Percentiles rank a stretch among this genome's conserved stretches.
Conservation (phyloP, 208 protist genomes). For the Acanthamoeba lugdunensis region DNA sequence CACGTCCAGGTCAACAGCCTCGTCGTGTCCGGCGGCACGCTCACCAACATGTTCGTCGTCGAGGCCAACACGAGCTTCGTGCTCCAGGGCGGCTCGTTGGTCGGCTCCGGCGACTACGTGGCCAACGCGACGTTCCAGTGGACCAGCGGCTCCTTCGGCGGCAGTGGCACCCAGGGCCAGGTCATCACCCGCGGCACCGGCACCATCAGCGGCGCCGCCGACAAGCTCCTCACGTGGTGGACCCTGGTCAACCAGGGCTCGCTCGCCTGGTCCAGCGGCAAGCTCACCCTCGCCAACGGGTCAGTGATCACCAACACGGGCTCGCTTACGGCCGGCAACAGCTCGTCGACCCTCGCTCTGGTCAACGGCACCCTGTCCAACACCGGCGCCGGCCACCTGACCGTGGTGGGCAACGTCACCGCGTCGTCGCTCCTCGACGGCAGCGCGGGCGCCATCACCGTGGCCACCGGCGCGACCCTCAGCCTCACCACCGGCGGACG, state of each 20-base stretch:
- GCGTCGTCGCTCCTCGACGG: background rate
- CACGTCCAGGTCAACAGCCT: conserved; percentile 54
- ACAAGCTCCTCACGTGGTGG: conserved; percentile 43
- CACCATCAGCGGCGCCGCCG: conserved; percentile 9
- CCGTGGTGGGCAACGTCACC: background rate
- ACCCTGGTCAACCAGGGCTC: conserved; percentile 57
- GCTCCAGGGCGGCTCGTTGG: conserved; percentile 28
- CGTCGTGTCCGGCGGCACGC: conserved; percentile 11
- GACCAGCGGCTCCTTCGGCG: conserved; percentile 45
- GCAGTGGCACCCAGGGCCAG: background rate
- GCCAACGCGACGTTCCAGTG: background rate
- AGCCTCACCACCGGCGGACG: background rate
- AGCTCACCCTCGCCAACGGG: conserved; percentile 24
- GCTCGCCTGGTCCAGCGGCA: conserved; percentile 14
- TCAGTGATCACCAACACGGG: conserved; percentile 40
- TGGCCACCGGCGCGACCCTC: background rate
- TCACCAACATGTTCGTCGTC: conserved; percentile 25
- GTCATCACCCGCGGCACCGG: background rate
- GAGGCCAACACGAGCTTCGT: conserved; percentile 52
- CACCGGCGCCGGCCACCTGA: background rate
- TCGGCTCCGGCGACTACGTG: conserved; percentile 33
- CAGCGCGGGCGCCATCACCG: background rate
- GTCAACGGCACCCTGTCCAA: conserved; percentile 4
- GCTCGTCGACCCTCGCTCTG: background rate
- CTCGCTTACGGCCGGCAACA: conserved; percentile 1